Evolutionary conservation across 2,329 filamentous ascomycete genomes (phyloP).

Genomic region (Microsporum audouinii): DNA sequence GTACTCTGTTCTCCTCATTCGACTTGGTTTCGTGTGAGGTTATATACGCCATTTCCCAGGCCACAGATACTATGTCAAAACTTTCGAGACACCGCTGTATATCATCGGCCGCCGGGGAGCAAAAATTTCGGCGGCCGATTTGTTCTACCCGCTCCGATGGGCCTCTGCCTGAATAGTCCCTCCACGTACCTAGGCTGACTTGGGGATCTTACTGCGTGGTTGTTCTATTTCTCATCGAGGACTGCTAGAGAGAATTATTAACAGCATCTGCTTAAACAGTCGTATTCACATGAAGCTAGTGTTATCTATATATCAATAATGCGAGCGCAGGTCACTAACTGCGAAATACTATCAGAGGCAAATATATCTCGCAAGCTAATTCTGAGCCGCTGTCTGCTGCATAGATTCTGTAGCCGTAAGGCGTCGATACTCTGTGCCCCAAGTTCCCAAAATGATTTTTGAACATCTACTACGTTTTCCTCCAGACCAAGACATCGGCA

Average conservation of each 20-base stretch:
- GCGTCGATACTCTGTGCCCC: slow-evolving; percentile 5
- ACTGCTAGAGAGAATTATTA: no score
- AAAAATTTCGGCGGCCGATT: neutral
- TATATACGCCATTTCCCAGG: neutral
- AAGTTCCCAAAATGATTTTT: slow-evolving; percentile 1
- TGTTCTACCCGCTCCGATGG: neutral
- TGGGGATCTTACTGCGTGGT: no score
- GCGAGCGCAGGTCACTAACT: neutral
- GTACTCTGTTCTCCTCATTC: neutral
- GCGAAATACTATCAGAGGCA: neutral
- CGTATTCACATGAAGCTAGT: no score
- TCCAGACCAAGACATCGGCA: neutral
- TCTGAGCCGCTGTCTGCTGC: neutral
- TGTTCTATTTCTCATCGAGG: no score
- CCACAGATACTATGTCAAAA: neutral
- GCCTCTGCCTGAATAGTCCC: neutral
- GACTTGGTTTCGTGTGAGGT: neutral
- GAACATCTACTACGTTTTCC: neutral
- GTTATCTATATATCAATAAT: neutral
- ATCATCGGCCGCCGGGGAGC: neutral
- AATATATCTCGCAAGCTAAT: neutral
- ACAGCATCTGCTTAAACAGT: no score
- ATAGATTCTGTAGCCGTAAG: slow-evolving; percentile 2
- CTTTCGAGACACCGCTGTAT: neutral
- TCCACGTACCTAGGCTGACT: no score